Percentiles rank a stretch among this genome's conserved stretches.
Conservation (phyloP, 257 asterid genomes). For the Fraxinus quadrangulata region DNA sequence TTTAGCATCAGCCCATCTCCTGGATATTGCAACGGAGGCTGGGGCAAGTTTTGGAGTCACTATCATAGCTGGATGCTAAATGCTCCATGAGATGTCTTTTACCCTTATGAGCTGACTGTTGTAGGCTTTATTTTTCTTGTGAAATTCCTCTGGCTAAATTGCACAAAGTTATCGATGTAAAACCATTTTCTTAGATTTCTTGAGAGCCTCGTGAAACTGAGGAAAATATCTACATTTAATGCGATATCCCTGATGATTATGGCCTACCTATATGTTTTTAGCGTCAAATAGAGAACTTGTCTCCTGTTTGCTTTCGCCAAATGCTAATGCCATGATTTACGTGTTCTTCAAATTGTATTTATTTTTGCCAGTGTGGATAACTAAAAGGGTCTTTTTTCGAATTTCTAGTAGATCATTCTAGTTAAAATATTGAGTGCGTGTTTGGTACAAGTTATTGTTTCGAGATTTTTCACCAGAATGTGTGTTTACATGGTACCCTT, state of each 20-base stretch:
- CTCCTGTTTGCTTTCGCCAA: too few species aligned
- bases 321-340: too few species aligned
- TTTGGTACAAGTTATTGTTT: too few species aligned
- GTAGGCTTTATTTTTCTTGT: background rate
- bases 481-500: too few species aligned
- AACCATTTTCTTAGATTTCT: background rate
- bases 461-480: too few species aligned
- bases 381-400: too few species aligned
- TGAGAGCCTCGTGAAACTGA: background rate
- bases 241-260: background rate
- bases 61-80: background rate
- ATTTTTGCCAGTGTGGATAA: too few species aligned
- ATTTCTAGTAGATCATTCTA: too few species aligned
- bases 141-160: background rate
- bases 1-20: conserved; percentile 5
- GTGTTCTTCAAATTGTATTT: too few species aligned
- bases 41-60: background rate
- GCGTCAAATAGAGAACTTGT: background rate
- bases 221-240: background rate
- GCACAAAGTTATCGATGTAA: too few species aligned
- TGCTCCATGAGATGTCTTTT: background rate
- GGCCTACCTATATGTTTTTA: background rate
- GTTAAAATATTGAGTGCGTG: too few species aligned
- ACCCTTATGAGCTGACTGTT: background rate
- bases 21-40: background rate